Evolutionary conservation across 2,329 filamentous ascomycete species (phyloP).

Genomic region (Fusarium sulawesiense): DNA sequence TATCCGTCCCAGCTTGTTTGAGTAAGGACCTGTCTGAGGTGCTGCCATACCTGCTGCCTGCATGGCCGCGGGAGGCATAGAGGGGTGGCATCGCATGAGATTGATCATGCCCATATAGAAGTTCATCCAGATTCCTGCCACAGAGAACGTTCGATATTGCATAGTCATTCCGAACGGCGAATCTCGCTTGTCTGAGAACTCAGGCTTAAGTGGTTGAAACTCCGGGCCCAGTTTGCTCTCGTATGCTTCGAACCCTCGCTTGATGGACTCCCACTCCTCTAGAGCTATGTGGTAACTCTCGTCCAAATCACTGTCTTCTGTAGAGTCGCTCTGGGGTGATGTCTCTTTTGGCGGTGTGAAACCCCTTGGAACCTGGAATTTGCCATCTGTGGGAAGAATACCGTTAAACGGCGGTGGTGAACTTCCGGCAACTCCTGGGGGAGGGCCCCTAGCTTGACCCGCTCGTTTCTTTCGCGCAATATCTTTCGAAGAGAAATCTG

Average conservation of each 20-base stretch:
- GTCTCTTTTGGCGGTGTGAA: conserved; percentile 63
- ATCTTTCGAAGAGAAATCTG: conserved; percentile 82
- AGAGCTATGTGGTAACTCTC: conserved; percentile 75
- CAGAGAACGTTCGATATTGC: conserved; percentile 86
- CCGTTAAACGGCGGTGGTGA: conserved; percentile 63
- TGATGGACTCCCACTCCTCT: conserved; percentile 82
- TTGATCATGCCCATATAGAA: conserved; percentile 88
- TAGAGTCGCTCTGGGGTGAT: conserved; percentile 56
- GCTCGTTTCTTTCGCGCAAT: conserved; percentile 79
- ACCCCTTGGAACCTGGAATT: conserved; percentile 63
- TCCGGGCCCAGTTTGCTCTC: conserved; percentile 74
- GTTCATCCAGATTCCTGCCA: conserved; percentile 88
- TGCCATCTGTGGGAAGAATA: conserved; percentile 65
- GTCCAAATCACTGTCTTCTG: conserved; percentile 69
- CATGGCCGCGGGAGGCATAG: conserved; percentile 92
- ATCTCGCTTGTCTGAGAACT: conserved; percentile 69
- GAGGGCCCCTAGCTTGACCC: conserved; percentile 50
- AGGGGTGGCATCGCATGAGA: conserved; percentile 83
- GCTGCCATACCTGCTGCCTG: conserved; percentile 85
- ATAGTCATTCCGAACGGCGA: conserved; percentile 85
- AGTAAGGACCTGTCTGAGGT: conserved; percentile 74
- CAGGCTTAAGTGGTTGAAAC: conserved; percentile 79
- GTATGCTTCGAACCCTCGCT: conserved; percentile 75
- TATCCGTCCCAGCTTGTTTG: conserved; percentile 82
- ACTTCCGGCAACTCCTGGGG: conserved; percentile 43